Conservation (phyloP, 1,139 yeast genomes). For the Candida tetrigidarum region DNA sequence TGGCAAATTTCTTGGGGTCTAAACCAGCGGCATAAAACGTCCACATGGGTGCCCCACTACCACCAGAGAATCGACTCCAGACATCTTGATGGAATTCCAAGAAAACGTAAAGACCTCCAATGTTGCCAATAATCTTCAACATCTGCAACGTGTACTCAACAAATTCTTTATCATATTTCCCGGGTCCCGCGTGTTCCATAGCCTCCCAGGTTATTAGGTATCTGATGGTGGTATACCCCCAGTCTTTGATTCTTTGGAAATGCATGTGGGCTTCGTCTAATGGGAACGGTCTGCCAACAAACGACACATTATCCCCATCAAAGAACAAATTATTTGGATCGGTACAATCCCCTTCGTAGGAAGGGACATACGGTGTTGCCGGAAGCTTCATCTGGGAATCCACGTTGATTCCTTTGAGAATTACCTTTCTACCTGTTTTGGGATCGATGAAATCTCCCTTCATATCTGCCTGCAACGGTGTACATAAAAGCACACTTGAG, state of each 20-base stretch:
- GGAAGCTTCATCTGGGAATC: conserved; percentile 83
- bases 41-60: conserved; percentile 97
- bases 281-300: conserved; percentile 83
- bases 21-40: conserved; percentile 94
- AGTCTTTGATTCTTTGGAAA: conserved; percentile 66
- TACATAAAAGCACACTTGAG: conserved; percentile 31
- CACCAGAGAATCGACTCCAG: conserved; percentile 93
- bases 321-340: conserved; percentile 54
- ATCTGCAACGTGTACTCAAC: conserved; percentile 71
- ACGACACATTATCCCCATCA: conserved; percentile 74
- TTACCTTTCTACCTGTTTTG: conserved; percentile 56
- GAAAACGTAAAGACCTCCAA: conserved; percentile 81
- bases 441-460: conserved; percentile 65
- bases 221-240: conserved; percentile 84
- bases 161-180: conserved; percentile 76
- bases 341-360: conserved; percentile 51
- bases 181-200: conserved; percentile 88
- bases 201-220: conserved; percentile 93
- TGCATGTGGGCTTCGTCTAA: conserved; percentile 73
- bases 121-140: conserved; percentile 56
- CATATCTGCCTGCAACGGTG: conserved; percentile 35
- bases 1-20: conserved; percentile 69
- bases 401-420: conserved; percentile 80
- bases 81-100: conserved; percentile 94
- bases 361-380: conserved; percentile 53